Percentiles rank a stretch among this genome's conserved stretches.
Evolutionary conservation across 75 land plant species (phyloP).

Genomic region (Gnetum montanum): DNA sequence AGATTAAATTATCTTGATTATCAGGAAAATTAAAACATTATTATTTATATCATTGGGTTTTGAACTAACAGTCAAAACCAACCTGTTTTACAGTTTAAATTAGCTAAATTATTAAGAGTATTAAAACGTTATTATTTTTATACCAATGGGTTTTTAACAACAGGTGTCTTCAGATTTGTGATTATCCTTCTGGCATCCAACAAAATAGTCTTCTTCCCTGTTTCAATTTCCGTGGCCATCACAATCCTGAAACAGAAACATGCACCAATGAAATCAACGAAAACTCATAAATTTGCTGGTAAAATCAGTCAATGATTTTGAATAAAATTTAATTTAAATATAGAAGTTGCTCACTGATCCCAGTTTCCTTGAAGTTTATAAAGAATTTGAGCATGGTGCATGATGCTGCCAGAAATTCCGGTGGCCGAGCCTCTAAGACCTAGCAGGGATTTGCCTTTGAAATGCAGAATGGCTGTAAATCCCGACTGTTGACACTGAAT

Average conservation of each 20-base stretch:
- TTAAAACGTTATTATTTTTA: not conserved
- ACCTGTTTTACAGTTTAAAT: too few relatives aligned
- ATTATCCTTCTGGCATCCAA: conserved; percentile 59
- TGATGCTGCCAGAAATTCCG: conserved; percentile 44
- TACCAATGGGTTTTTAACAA: conserved; percentile 51
- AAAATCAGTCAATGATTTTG: not conserved
- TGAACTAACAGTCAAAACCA: too few relatives aligned
- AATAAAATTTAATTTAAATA: not conserved
- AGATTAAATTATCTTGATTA: not conserved
- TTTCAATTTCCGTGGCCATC: conserved; percentile 37
- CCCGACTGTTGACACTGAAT: conserved; percentile 58
- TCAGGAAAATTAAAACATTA: not conserved
- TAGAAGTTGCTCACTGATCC: conserved; percentile 2
- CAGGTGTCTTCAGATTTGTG: conserved; percentile 44
- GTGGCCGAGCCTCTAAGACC: conserved; percentile 29
- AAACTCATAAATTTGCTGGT: too few relatives aligned
- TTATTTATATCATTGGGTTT: not conserved
- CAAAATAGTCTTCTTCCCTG: conserved; percentile 24
- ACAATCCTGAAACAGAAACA: conserved; percentile 35
- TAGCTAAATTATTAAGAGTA: not conserved
- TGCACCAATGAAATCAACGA: not conserved
- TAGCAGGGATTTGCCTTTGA: conserved; percentile 34
- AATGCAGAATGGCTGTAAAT: conserved; percentile 53
- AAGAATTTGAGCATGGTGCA: not conserved
- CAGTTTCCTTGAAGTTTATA: conserved; percentile 5